Conservation (phyloP, 352 stramenopile species). For the Pythium phragmitis region DNA sequence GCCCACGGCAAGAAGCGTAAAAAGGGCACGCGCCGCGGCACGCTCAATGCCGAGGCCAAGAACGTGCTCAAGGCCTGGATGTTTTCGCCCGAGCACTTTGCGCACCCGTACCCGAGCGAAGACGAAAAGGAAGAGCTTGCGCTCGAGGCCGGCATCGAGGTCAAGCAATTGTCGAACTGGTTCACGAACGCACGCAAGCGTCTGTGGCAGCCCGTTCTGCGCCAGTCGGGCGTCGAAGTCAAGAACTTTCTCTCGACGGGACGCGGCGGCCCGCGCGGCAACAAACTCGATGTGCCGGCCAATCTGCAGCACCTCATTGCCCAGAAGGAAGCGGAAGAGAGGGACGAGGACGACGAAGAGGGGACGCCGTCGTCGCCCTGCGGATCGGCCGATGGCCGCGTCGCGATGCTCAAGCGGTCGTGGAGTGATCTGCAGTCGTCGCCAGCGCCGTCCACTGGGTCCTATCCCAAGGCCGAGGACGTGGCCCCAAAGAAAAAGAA, state of each 20-base stretch:
- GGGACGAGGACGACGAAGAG: constrained; percentile 21
- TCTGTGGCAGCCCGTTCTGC: constrained; percentile 83
- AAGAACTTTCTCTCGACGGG: constrained; percentile 88
- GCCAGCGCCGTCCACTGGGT: constrained; percentile 19
- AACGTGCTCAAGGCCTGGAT: constrained; percentile 89
- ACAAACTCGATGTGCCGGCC: constrained; percentile 69
- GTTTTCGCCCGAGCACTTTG: constrained; percentile 88
- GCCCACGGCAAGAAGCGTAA: constrained; percentile 48
- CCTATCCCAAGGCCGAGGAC: constrained; percentile 1
- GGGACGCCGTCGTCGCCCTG: constrained; percentile 22
- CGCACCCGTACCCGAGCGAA: constrained; percentile 84
- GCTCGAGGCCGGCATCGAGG: constrained; percentile 76
- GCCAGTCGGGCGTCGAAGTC: constrained; percentile 85
- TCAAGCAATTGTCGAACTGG: constrained; percentile 90
- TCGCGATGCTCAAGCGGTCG: constrained; percentile 48
- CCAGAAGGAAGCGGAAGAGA: constrained; percentile 20
- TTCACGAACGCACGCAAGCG: constrained; percentile 89
- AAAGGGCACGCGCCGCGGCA: constrained; percentile 79
- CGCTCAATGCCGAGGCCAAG: constrained; percentile 81
- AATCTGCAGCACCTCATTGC: constrained; percentile 63
- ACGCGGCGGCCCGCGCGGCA: constrained; percentile 72
- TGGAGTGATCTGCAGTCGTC: constrained; percentile 47
- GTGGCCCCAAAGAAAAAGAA: constrained; percentile 38
- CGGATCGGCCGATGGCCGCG: constrained; percentile 18
- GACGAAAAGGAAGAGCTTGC: constrained; percentile 87